Evolutionary conservation across 1,284 basidiomycete genomes (phyloP).

Genomic region (Leccinum insolens): DNA sequence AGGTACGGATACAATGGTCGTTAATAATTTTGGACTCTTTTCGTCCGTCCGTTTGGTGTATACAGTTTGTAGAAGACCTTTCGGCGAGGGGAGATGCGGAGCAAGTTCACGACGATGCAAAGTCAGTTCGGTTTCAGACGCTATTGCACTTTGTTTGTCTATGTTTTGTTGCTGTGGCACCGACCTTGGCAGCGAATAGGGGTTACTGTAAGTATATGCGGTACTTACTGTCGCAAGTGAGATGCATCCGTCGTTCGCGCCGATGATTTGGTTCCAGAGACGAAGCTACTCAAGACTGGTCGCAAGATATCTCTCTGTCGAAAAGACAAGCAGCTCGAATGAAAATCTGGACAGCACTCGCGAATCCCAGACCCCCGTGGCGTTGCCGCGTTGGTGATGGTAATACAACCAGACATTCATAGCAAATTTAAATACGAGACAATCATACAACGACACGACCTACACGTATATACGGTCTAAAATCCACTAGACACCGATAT

Average conservation of each 20-base stretch:
- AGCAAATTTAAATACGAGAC: not conserved
- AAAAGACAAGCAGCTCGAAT: too few species aligned
- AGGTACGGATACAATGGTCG: conserved; percentile 36
- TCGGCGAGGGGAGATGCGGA: not conserved
- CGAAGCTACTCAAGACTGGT: too few species aligned
- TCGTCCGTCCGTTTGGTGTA: conserved; percentile 15
- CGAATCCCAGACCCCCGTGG: too few species aligned
- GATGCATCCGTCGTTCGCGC: too few species aligned
- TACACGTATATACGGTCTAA: not conserved
- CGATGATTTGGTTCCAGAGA: too few species aligned
- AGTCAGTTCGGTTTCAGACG: conserved; percentile 11
- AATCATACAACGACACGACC: not conserved
- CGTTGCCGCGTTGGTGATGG: too few species aligned
- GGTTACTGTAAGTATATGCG: too few species aligned
- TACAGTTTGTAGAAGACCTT: conserved; percentile 32
- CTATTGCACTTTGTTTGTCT: conserved; percentile 23
- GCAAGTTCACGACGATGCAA: conserved; percentile 13
- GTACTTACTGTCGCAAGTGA: too few species aligned
- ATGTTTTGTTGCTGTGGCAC: conserved; percentile 30
- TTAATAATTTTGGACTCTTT: conserved; percentile 23
- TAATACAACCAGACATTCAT: not conserved
- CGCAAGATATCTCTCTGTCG: too few species aligned
- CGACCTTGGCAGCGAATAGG: too few species aligned
- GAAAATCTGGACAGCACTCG: too few species aligned
- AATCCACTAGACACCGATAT: not conserved